Conservation (phyloP, 2,329 filamentous ascomycete species). For the Fusarium concolor region DNA sequence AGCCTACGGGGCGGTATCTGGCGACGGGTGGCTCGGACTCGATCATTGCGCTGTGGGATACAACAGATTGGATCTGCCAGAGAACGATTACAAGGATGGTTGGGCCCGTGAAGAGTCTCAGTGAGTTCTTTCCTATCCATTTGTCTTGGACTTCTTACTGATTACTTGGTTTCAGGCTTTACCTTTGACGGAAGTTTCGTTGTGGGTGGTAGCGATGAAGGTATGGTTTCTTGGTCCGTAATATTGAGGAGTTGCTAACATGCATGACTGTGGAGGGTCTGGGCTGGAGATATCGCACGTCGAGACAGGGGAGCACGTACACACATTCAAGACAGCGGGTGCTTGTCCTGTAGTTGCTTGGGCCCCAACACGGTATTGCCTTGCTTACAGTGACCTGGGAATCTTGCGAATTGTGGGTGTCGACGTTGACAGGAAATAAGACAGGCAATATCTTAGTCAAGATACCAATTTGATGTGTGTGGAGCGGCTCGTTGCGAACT, state of each 20-base stretch:
- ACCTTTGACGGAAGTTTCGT: slow-evolving; percentile 82
- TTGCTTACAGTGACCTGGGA: slow-evolving; percentile 79
- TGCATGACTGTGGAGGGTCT: slow-evolving; percentile 54
- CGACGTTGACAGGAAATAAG: slow-evolving; percentile 58
- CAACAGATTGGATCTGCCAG: slow-evolving; percentile 79
- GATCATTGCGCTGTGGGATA: slow-evolving; percentile 82
- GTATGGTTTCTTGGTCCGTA: slow-evolving; percentile 49
- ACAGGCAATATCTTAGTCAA: not conserved
- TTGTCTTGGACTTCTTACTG: slow-evolving; percentile 11
- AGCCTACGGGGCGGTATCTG: slow-evolving; percentile 76
- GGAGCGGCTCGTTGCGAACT: not conserved
- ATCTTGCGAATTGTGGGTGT: slow-evolving; percentile 75
- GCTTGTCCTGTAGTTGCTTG: slow-evolving; percentile 76
- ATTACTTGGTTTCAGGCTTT: slow-evolving; percentile 65
- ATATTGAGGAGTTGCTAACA: slow-evolving; percentile 7
- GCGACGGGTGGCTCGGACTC: slow-evolving; percentile 82
- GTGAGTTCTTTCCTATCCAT: slow-evolving; percentile 54
- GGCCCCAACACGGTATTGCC: slow-evolving; percentile 79
- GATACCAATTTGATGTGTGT: not conserved
- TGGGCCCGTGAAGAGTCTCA: slow-evolving; percentile 76
- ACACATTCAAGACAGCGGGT: slow-evolving; percentile 76
- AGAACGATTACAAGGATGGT: slow-evolving; percentile 76
- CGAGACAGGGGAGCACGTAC: slow-evolving; percentile 78
- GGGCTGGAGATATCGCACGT: slow-evolving; percentile 77
- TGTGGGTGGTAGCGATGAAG: slow-evolving; percentile 79